These are phyloP conservation scores for Bacidia gigantensis DNA, from an alignment of 495 filamentous ascomycete species.

Conservation along the genomic window DNA sequence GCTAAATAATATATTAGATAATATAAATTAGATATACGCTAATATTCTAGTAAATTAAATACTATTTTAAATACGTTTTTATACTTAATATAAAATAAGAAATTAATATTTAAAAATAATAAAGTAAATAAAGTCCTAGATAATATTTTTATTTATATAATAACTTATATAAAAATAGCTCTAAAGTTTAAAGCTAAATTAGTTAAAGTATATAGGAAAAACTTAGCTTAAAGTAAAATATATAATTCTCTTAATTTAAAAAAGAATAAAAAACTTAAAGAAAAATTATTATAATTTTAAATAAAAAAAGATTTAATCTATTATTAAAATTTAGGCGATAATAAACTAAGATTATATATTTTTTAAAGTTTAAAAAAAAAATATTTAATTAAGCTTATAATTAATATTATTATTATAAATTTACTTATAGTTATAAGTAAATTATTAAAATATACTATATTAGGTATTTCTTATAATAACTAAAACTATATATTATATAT, in stretches of 20 bases:
- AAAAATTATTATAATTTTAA: slow-evolving; percentile 1
- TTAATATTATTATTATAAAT: background rate
- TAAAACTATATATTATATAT: slow-evolving; percentile 1
- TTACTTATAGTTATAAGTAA: background rate
- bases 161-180: background rate
- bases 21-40: background rate
- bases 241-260: background rate
- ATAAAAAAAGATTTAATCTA: slow-evolving; percentile 1
- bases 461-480: background rate
- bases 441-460: slow-evolving; percentile 2
- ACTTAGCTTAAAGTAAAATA: background rate
- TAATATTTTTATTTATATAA: background rate
- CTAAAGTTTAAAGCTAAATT: background rate
- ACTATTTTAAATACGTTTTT: background rate
- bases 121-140: background rate
- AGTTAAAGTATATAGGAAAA: background rate
- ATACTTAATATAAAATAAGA: background rate
- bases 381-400: slow-evolving; percentile 1
- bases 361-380: background rate
- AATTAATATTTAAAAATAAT: background rate
- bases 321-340: slow-evolving; percentile 1
- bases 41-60: background rate
- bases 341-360: background rate
- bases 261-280: background rate
- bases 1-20: background rate